phyloP scores from a whole-genome alignment of 78 protist species.

The slime mould (Dictyostelium discoideum) region DNA sequence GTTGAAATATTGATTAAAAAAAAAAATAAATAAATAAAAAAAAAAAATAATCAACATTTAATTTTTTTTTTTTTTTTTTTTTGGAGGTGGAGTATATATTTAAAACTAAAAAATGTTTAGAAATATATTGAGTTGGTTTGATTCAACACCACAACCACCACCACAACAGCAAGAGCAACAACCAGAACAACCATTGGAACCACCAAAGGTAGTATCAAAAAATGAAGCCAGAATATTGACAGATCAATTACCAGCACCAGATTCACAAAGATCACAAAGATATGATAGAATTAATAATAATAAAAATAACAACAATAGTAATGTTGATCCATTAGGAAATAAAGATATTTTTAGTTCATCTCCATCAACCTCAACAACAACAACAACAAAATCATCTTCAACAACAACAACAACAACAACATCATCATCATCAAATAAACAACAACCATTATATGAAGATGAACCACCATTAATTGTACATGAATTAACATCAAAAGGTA shows the following conservation, averaged over 20 bases:
- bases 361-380: not conserved
- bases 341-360: not conserved
- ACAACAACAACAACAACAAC: not conserved
- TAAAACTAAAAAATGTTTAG: not conserved
- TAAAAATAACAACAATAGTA: not conserved
- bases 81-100: not conserved
- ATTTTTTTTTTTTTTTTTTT: not conserved
- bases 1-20: not conserved
- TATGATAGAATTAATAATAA: not conserved
- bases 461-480: not conserved
- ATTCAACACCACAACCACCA: not conserved
- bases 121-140: constrained; percentile 14
- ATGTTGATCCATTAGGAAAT: constrained; percentile 6
- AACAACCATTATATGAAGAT: not conserved
- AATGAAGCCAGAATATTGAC: constrained; percentile 17
- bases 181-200: not conserved
- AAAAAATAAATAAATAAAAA: not conserved
- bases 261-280: not conserved
- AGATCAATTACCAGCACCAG: constrained; percentile 10
- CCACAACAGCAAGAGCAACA: constrained; percentile 12
- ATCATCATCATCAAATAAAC: not conserved
- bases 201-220: not conserved
- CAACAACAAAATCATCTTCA: not conserved
- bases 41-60: not conserved
- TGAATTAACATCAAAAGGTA: not conserved